Conservation (phyloP, 192 early-diverging fungal genomes). For the Dissophora ornata region DNA sequence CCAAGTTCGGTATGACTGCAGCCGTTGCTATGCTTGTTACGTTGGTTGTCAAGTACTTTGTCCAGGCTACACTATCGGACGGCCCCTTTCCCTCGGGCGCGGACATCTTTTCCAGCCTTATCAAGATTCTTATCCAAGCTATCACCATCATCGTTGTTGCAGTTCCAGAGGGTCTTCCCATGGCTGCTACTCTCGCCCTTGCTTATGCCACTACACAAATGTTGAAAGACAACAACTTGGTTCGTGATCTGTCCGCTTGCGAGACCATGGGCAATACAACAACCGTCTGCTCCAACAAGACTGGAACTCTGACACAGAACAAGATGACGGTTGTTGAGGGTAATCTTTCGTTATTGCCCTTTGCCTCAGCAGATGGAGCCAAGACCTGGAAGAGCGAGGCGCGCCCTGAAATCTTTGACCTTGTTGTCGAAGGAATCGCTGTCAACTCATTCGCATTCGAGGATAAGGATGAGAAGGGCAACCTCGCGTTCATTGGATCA, state of each 20-base stretch:
- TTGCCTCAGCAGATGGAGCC: constrained; percentile 49
- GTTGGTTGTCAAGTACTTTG: constrained; percentile 69
- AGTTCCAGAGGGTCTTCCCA: constrained; percentile 87
- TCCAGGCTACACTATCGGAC: constrained; percentile 59
- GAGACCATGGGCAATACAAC: constrained; percentile 90
- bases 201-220: constrained; percentile 85
- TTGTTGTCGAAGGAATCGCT: constrained; percentile 68
- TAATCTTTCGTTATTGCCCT: constrained; percentile 58
- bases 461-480: constrained; percentile 69
- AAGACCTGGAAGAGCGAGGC: constrained; percentile 63
- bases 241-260: constrained; percentile 81
- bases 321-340: constrained; percentile 81
- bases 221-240: constrained; percentile 83
- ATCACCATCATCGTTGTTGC: constrained; percentile 86
- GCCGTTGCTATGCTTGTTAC: constrained; percentile 83
- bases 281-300: constrained; percentile 87
- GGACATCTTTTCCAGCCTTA: constrained; percentile 64
- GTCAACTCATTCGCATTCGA: constrained; percentile 83
- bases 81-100: constrained; percentile 65
- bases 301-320: constrained; percentile 87
- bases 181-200: constrained; percentile 87
- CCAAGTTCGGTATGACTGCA: constrained; percentile 87
- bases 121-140: constrained; percentile 80
- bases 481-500: constrained; percentile 75
- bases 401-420: constrained; percentile 44